Evolutionary conservation across 2,329 filamentous ascomycete species (phyloP), one percentile per base, ranked within the genome.

Genomic region (Aspergillus floridensis): DNA sequence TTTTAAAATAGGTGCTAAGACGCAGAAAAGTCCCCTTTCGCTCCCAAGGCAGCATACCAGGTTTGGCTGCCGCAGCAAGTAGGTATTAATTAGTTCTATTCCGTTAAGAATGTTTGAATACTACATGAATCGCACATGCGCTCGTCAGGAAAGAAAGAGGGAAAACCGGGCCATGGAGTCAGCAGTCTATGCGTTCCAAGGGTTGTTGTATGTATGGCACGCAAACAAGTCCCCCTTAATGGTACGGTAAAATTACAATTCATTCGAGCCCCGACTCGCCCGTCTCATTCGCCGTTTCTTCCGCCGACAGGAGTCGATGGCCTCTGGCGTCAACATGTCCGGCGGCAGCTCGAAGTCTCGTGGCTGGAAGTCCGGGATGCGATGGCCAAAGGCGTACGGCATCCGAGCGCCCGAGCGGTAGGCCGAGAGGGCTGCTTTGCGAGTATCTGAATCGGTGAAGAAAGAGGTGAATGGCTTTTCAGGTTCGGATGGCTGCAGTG

Each of bases 391-490:
- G 3, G 93, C 93, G 51, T 89, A 81, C 16, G 88, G 82, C 54
- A 84, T 90, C 53, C 91, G 83, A 48, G 14, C 14, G 38, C 86
- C 86, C 55, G 90, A 86, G 35, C 92, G 84, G 52, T 86, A 82
- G 65, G 86, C 87, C 62, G 86, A 88, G n/a, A 96, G 76, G 10
- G 93, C 92, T 6, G 87, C 86, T 22, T 92, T 90, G 26, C 93
- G 88, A 61, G 93, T 83, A 70, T 96, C 88, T 24, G 84, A 86
- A 76, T 95, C 92, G 19, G 83, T 75, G 72, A 92, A 98, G 78
- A 97, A 97, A 0, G 91, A 96, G n/a, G 81, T 89, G 70, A 97
- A 92, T 41, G 90, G 88, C 59, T 82, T 84, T 19, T 56, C 49
- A 24, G 59, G 61, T 16, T 79, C 73, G 32, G 79, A 70, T 21